Evolutionary conservation across 192 early-diverging fungal genomes (phyloP), one percentile per base, ranked within the genome.

Genomic region (Backusella westeae): DNA sequence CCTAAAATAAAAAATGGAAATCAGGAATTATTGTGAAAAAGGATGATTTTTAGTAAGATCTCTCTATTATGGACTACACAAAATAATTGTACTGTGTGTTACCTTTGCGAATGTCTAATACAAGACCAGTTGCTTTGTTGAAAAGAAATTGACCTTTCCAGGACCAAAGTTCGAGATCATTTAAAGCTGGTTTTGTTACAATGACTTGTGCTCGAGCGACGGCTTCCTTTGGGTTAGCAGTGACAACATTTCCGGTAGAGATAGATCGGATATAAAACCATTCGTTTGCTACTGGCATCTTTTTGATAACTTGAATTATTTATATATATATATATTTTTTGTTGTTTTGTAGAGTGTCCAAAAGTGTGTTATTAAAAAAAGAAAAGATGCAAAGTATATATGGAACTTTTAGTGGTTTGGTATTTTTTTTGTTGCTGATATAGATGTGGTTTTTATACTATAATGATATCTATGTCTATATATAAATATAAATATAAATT

Each of bases 81-180:
- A 32, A 32, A 34, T 72, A 38, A 12, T 12, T 49, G 19, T 32
- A 21, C 23, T 42, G 21, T 29, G 36, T 21, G 41, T 34, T 77
- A 83, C 82, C 82, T 83, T 83, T 78, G 19, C 78, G 78, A 59
- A 83, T 79, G 44, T 79, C 78, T 21, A 83, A 34, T 32, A 83
- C 82, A 17, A 80, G 56, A 23, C 44, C 72, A 0, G 71, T 77
- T 32, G 71, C 78, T 65, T 83, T 83, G 53, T 83, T 83, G 23
- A 21, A 52, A 12, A 83, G 14, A 23, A 68, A 75, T 53, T 76
- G 41, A 38, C 75, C 75, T 32, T 79, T 76, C 78, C 78, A 83
- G 1, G 34, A 21, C 82, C 82, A 83, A 4, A 83, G 63, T 72
- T 83, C 78, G 9, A 39, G 12, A 34, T 77, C 78, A 21, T 49